Conservation (phyloP, 768 basidiomycete genomes). For the Termitomyces sp. region DNA sequence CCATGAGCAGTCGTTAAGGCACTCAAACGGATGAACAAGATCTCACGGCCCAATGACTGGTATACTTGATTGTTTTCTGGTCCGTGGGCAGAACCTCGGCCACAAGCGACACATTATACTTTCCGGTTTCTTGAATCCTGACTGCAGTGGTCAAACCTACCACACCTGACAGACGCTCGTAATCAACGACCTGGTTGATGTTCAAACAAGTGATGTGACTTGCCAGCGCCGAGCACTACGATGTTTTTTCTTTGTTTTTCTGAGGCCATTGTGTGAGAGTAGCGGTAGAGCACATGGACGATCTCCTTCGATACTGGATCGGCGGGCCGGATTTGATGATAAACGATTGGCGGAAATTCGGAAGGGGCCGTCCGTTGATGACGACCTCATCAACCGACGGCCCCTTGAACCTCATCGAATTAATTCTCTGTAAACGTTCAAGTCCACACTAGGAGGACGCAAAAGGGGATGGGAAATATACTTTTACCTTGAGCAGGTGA, state of each 20-base stretch:
- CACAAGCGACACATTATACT: slow-evolving; percentile 60
- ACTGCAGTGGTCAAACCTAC: slow-evolving; percentile 74
- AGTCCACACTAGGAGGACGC: not conserved
- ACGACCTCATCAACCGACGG: too few species aligned
- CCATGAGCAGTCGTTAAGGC: not conserved
- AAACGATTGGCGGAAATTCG: not conserved
- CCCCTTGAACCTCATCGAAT: too few species aligned
- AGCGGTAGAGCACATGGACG: not conserved
- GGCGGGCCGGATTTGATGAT: not conserved
- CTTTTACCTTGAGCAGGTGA: not conserved
- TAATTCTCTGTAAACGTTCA: not conserved
- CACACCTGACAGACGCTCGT: slow-evolving; percentile 45
- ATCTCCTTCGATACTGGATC: not conserved
- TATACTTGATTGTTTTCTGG: slow-evolving; percentile 66
- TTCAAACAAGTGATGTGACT: not conserved
- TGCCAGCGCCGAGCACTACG: slow-evolving; percentile 18
- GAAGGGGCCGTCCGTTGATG: not conserved
- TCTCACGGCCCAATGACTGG: slow-evolving; percentile 78
- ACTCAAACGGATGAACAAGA: not conserved
- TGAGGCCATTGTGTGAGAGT: not conserved
- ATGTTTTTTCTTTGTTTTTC: slow-evolving; percentile 2
- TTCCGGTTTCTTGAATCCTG: slow-evolving; percentile 56
- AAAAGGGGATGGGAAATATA: not conserved
- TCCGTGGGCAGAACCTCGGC: slow-evolving; percentile 72
- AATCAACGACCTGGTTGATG: not conserved